Evolutionary conservation across 1,284 basidiomycete genomes (phyloP), one percentile per base, ranked within the genome.

Genomic region (Naganishia sp.): DNA sequence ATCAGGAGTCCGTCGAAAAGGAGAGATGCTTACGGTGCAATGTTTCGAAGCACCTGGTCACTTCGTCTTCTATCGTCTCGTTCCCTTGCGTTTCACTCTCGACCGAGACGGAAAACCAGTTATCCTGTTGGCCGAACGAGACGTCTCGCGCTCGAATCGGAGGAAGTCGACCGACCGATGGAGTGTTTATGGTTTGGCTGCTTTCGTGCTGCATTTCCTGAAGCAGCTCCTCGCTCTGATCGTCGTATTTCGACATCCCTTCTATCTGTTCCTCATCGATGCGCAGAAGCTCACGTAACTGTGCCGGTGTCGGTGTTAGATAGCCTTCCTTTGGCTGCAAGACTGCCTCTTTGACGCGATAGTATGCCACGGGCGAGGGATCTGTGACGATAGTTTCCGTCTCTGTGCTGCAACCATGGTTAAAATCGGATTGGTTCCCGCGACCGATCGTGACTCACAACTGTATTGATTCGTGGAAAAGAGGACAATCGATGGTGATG

Each of bases 401-500:
- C 56, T 87, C 85, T 31, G 79, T 82, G 53, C 89, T 90, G 53
- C 60, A 42, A 42, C 1, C 1, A 15, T 7, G 6, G 56, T 52
- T 15, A 67, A 68, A 45, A 36, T 42, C 31, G 28, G 15, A 21
- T n/a, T 15, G 53, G 18, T 11, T 31, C 15, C 16, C 11, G 21
- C 10, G 10, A 6, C 21, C 28, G 21, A 13, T 44, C 28, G 15
- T 73, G 11, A 70, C 88, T 73, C 72, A 90, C 89, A 98, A 77
- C 3, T 82, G 76, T 49, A 99, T 88, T 13, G 85, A 83, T 55
- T 84, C 83, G 71, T 90, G 90, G 84, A 96, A 99, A 23, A 97
- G 75, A 0, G 94, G 92, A 68, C 88, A 90, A 73, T 98, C 92
- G 23, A 95, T 81, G 1, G 95, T 96, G 65, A 98, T 81, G 0